Conservation (phyloP, 148 eudicot species). For the Silene uniflora region DNA sequence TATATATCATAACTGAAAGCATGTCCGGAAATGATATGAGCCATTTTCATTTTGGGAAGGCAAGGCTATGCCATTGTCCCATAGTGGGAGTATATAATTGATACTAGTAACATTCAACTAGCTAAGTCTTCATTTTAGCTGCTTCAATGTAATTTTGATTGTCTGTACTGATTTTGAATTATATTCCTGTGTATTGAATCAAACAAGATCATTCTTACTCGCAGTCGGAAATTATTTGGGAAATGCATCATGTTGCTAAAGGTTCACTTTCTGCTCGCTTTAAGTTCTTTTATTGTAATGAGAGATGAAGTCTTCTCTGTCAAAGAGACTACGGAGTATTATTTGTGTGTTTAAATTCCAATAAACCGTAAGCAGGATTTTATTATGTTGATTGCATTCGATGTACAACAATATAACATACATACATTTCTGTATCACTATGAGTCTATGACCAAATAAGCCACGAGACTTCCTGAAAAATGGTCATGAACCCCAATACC, state of each 20-base stretch:
- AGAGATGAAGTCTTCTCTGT: background rate
- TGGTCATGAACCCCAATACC: background rate
- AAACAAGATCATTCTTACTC: too few species aligned
- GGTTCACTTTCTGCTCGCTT: background rate
- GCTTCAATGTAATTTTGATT: too few species aligned
- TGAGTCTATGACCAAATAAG: too few species aligned
- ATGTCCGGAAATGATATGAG: background rate
- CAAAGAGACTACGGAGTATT: background rate
- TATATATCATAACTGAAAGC: background rate
- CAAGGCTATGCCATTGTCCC: background rate
- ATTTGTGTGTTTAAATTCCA: background rate
- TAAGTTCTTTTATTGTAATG: background rate
- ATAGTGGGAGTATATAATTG: background rate
- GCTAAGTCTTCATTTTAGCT: background rate
- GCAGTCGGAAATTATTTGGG: too few species aligned
- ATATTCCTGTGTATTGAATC: background rate
- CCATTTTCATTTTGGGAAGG: background rate
- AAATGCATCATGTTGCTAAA: background rate
- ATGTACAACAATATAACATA: too few species aligned
- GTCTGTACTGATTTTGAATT: background rate
- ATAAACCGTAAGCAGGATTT: background rate
- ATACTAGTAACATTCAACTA: background rate
- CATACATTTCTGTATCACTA: too few species aligned
- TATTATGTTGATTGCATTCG: too few species aligned
- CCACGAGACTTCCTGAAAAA: background rate